A percentile compares a stretch with the other conserved stretches of the same genome.
Evolutionary conservation across 345 rosid genomes (phyloP).

Genomic region (Litchi chinensis): DNA sequence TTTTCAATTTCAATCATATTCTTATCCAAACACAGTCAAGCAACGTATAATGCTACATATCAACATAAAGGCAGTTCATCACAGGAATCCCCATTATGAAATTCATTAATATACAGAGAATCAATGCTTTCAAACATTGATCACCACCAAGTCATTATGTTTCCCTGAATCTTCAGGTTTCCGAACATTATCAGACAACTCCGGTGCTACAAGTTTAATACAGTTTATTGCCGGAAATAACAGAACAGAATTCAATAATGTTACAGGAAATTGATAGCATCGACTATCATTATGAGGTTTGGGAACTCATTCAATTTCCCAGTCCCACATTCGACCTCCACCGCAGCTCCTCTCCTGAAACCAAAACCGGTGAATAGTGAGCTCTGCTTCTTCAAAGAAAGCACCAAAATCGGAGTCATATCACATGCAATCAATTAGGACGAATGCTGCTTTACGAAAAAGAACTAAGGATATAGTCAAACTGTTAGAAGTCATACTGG

Average conservation of each 20-base stretch:
- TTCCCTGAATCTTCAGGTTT: not conserved
- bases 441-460: too few relatives aligned
- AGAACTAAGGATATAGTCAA: too few relatives aligned
- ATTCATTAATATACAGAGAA: not conserved
- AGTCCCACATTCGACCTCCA: not conserved
- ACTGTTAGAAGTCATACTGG: too few relatives aligned
- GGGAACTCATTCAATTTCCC: not conserved
- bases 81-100: not conserved
- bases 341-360: conserved; percentile 9
- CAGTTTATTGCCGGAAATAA: not conserved
- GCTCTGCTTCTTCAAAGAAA: too few relatives aligned
- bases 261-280: not conserved
- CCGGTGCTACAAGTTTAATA: not conserved
- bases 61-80: not conserved
- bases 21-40: not conserved
- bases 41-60: not conserved
- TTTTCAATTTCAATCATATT: too few relatives aligned
- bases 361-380: not conserved
- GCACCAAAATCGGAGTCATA: too few relatives aligned
- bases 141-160: not conserved
- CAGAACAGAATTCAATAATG: not conserved
- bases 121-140: conserved; percentile 6
- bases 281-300: not conserved
- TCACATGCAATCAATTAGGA: too few relatives aligned
- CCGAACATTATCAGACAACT: not conserved